Evolutionary conservation across 169 alveolate species (phyloP).

Genomic region (Plasmodium yoelii): DNA sequence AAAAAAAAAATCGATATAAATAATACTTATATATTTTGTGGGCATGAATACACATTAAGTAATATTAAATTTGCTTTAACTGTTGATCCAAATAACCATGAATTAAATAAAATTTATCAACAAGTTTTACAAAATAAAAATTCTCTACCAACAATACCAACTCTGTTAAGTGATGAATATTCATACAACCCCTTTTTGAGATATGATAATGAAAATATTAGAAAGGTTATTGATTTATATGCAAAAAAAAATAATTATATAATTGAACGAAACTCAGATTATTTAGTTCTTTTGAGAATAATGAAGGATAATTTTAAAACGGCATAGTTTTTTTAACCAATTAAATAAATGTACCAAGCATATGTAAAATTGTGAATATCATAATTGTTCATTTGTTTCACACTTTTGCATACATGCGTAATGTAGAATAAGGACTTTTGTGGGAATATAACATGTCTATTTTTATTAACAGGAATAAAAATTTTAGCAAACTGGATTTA

Average conservation of each 20-base stretch:
- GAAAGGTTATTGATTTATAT: slow-evolving; percentile 17
- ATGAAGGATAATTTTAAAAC: slow-evolving; percentile 63
- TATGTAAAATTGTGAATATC: too few species aligned
- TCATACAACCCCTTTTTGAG: slow-evolving; percentile 60
- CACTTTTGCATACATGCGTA: too few species aligned
- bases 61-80: slow-evolving; percentile 55
- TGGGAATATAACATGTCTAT: too few species aligned
- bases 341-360: too few species aligned
- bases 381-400: neutral
- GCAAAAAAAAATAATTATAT: slow-evolving; percentile 35
- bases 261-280: slow-evolving; percentile 24
- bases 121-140: slow-evolving; percentile 11
- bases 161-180: slow-evolving; percentile 35
- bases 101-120: slow-evolving; percentile 25
- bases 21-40: slow-evolving; percentile 52
- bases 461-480: too few species aligned
- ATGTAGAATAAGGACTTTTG: too few species aligned
- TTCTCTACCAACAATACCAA: slow-evolving; percentile 41
- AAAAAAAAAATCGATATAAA: slow-evolving; percentile 30
- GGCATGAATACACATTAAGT: slow-evolving; percentile 64
- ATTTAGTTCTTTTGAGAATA: slow-evolving; percentile 23
- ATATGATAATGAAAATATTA: slow-evolving; percentile 20
- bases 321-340: neutral
- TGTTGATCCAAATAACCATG: slow-evolving; percentile 22
- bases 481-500: too few species aligned